phyloP scores from a whole-genome alignment of 2,329 filamentous ascomycete genomes.

The Trichoderma asperellum region DNA sequence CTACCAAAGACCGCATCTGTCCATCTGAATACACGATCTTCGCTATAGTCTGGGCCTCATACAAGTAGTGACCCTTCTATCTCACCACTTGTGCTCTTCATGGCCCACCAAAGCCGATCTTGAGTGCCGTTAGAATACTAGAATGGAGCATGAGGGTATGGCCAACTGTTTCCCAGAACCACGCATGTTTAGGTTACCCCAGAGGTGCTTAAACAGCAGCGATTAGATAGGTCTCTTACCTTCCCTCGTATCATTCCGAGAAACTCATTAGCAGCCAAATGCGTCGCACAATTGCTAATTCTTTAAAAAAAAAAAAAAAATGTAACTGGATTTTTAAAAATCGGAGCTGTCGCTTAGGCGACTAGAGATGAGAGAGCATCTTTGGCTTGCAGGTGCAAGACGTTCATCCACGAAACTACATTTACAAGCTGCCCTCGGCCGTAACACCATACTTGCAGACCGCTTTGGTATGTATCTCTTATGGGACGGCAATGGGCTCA shows the following conservation, averaged over 20 bases:
- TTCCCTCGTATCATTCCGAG: background rate
- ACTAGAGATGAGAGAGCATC: slow-evolving; percentile 31
- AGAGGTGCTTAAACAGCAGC: background rate
- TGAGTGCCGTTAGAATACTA: background rate
- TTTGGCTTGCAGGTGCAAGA: slow-evolving; percentile 38
- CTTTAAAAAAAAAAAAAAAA: background rate
- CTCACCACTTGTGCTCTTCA: background rate
- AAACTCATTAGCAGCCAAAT: background rate
- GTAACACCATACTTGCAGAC: slow-evolving; percentile 38
- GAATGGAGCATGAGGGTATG: background rate
- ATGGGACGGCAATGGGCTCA: slow-evolving; percentile 32
- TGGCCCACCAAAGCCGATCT: background rate
- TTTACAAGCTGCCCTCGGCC: slow-evolving; percentile 35
- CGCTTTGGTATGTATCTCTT: slow-evolving; percentile 42
- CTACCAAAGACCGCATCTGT: no score
- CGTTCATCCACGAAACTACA: slow-evolving; percentile 36
- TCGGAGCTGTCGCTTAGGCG: slow-evolving; percentile 30
- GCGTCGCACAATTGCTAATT: background rate
- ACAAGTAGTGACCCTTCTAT: background rate
- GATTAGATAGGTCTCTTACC: background rate
- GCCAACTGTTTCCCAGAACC: background rate
- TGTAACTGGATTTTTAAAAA: background rate
- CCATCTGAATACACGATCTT: no score
- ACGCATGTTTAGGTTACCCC: background rate
- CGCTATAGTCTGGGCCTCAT: no score